Evolutionary conservation across 176 grass and related monocot genomes (phyloP).

Genomic region (Juncus inflexus): DNA sequence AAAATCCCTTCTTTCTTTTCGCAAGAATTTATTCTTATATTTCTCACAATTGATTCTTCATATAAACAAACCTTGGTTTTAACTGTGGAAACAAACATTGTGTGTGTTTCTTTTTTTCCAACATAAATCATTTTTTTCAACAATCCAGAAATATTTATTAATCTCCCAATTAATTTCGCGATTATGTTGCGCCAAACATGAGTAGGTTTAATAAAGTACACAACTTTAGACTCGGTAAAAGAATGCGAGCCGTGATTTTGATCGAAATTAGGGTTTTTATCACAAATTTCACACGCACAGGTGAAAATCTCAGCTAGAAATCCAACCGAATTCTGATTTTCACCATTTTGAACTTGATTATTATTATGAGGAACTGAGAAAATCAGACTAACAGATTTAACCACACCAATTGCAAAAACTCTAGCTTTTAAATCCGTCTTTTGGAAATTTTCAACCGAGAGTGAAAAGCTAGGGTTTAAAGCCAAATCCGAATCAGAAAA

Average conservation of each 20-base stretch:
- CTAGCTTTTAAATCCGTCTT: conserved; percentile 17
- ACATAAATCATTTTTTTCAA: conserved; percentile 58
- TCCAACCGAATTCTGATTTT: conserved; percentile 29
- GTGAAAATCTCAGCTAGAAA: conserved; percentile 74
- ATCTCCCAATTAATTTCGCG: conserved; percentile 43
- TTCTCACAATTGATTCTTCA: conserved; percentile 19
- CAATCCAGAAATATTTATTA: conserved; percentile 44
- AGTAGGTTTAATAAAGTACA: conserved; percentile 57
- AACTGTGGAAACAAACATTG: conserved; percentile 47
- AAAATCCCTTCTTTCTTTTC: conserved; percentile 11
- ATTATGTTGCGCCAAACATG: conserved; percentile 49
- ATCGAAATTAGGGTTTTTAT: conserved; percentile 11
- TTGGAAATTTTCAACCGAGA: conserved; percentile 19
- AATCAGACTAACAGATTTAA: conserved; percentile 62
- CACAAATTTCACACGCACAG: conserved; percentile 51
- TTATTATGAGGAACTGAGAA: conserved; percentile 45
- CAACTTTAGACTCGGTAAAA: conserved; percentile 54
- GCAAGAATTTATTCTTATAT: not conserved
- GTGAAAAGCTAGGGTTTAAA: not conserved
- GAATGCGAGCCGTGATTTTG: conserved; percentile 28
- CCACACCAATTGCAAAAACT: conserved; percentile 36
- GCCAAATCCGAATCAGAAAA: conserved; percentile 22
- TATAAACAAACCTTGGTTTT: conserved; percentile 42
- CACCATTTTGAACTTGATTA: conserved; percentile 12
- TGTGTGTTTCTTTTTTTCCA: conserved; percentile 46